Evolutionary conservation across 2,329 filamentous ascomycete species (phyloP).

Genomic region (Zymoseptoria crescenta): DNA sequence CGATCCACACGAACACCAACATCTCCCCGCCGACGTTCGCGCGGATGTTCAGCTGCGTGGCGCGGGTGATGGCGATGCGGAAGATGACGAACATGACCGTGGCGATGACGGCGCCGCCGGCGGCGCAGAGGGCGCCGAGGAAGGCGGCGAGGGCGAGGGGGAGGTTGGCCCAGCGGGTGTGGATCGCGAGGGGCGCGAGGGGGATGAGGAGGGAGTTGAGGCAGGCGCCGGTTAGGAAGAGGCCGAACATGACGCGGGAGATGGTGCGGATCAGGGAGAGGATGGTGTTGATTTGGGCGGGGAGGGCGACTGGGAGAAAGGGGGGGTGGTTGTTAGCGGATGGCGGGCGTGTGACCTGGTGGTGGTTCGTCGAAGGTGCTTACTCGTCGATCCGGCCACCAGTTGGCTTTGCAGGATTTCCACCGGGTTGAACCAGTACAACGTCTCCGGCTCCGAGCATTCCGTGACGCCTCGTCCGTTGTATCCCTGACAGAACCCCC

Average conservation of each 20-base stretch:
- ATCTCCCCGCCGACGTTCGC: slow-evolving; percentile 64
- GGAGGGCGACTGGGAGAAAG: slow-evolving; percentile 62
- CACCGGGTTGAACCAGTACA: slow-evolving; percentile 91
- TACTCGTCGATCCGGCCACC: slow-evolving; percentile 68
- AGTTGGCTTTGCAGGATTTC: slow-evolving; percentile 72
- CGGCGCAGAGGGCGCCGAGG: slow-evolving; percentile 58
- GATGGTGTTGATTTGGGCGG: slow-evolving; percentile 63
- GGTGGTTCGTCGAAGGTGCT: too few species aligned
- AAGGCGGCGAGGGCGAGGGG: slow-evolving; percentile 51
- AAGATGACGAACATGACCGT: slow-evolving; percentile 81
- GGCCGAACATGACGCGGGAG: slow-evolving; percentile 80
- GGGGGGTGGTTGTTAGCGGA: neutral
- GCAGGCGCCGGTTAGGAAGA: slow-evolving; percentile 66
- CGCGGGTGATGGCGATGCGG: slow-evolving; percentile 62
- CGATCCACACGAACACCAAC: slow-evolving; percentile 88
- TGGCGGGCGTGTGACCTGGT: too few species aligned
- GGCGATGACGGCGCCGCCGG: slow-evolving; percentile 64
- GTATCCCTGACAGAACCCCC: slow-evolving; percentile 89
- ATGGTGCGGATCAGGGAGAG: slow-evolving; percentile 66
- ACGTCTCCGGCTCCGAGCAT: slow-evolving; percentile 60
- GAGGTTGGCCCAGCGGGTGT: slow-evolving; percentile 51
- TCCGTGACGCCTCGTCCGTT: slow-evolving; percentile 62
- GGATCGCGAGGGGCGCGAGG: slow-evolving; percentile 47
- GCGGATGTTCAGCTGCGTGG: slow-evolving; percentile 67
- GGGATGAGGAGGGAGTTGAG: slow-evolving; percentile 68